Conservation (phyloP, 805 yeast genomes). For the Candida sakaeoensis region DNA sequence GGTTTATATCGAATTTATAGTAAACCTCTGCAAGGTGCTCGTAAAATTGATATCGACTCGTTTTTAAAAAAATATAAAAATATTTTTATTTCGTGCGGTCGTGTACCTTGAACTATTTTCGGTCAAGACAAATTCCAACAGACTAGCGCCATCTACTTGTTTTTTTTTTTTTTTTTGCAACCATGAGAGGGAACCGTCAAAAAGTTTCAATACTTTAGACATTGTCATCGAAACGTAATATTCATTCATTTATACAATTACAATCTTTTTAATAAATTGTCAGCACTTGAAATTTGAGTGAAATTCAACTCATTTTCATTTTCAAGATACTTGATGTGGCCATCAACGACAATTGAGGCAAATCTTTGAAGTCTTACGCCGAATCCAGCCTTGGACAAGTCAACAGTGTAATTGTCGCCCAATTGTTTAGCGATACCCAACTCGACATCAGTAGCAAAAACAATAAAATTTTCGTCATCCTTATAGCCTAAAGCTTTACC, state of each 20-base stretch:
- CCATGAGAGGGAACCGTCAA: too few species aligned
- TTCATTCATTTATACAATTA: conserved; percentile 2
- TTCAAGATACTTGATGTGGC: conserved; percentile 33
- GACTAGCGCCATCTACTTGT: too few species aligned
- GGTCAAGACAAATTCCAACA: neutral
- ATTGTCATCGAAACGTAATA: too few species aligned
- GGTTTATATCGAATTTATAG: too few species aligned
- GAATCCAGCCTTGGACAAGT: conserved; percentile 41
- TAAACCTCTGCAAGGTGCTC: too few species aligned
- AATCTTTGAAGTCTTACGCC: conserved; percentile 51
- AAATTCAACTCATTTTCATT: conserved; percentile 24
- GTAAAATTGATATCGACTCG: too few species aligned
- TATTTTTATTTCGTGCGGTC: neutral
- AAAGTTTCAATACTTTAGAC: too few species aligned
- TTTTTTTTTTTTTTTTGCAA: too few species aligned
- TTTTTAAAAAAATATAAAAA: neutral
- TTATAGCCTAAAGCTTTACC: conserved; percentile 43
- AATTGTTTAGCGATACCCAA: conserved; percentile 35
- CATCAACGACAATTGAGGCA: conserved; percentile 61
- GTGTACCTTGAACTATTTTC: neutral
- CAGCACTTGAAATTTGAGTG: conserved; percentile 22
- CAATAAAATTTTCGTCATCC: conserved; percentile 29
- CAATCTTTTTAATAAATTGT: conserved; percentile 21
- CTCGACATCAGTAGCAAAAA: conserved; percentile 39
- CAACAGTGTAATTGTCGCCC: conserved; percentile 50